phyloP scores from a whole-genome alignment of 345 rosid genomes.

The Eucalyptus cloeziana region DNA sequence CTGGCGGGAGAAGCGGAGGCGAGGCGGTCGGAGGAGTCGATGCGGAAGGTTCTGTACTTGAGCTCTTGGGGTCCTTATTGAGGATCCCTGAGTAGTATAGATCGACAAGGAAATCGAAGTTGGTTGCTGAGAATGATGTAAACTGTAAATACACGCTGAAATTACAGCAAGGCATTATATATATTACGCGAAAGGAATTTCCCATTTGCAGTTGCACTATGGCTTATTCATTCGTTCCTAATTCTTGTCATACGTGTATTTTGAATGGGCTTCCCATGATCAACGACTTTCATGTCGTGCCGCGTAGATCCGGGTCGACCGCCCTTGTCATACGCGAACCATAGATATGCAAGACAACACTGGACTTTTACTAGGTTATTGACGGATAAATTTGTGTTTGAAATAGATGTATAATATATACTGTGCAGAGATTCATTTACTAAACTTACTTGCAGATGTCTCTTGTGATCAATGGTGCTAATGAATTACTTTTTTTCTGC shows the following conservation, averaged over 20 bases:
- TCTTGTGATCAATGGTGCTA: not conserved
- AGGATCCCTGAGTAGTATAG: not conserved
- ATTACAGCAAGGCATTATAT: not conserved
- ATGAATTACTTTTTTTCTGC: not conserved
- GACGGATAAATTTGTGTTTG: not conserved
- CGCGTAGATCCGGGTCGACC: too few relatives aligned
- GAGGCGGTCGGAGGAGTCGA: conserved; percentile 25
- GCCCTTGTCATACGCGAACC: too few relatives aligned
- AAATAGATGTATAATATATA: not conserved
- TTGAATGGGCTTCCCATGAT: too few relatives aligned
- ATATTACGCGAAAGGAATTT: not conserved
- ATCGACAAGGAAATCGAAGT: not conserved
- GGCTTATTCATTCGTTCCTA: too few relatives aligned
- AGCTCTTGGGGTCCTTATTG: conserved; percentile 36
- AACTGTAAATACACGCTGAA: not conserved
- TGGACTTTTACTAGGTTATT: too few relatives aligned
- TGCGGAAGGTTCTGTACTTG: conserved; percentile 39
- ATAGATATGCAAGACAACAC: too few relatives aligned
- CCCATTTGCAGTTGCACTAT: not conserved
- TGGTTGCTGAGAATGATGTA: not conserved
- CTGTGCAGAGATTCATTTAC: not conserved
- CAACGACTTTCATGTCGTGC: too few relatives aligned
- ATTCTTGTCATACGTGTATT: too few relatives aligned
- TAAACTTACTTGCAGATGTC: not conserved
- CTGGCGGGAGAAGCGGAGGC: not conserved